Percentiles rank a stretch among this genome's conserved stretches.
phyloP scores from a whole-genome alignment of 2,329 filamentous ascomycete genomes.

The Teratosphaeriaceae sp. region DNA sequence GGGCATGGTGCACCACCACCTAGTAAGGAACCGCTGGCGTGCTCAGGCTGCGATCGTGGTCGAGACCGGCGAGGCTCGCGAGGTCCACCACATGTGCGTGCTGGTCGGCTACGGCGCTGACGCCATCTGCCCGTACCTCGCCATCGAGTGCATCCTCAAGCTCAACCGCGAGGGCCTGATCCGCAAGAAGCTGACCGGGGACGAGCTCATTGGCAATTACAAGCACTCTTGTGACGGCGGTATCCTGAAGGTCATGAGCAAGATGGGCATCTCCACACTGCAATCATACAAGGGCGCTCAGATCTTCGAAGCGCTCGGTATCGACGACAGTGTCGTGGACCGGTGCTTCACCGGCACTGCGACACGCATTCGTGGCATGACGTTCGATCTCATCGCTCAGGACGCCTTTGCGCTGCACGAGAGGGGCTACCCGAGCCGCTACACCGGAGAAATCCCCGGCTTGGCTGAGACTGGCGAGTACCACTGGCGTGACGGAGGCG shows the following conservation, averaged over 20 bases:
- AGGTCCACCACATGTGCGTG: conserved; percentile 99
- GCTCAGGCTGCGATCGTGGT: conserved; percentile 80
- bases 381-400: conserved; percentile 87
- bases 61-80: conserved; percentile 90
- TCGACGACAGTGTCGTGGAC: conserved; percentile 87
- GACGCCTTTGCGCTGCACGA: conserved; percentile 94
- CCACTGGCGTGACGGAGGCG: conserved; percentile 95
- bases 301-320: conserved; percentile 92
- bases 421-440: conserved; percentile 77
- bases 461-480: conserved; percentile 93
- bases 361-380: conserved; percentile 88
- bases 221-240: conserved; percentile 94
- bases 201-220: conserved; percentile 87
- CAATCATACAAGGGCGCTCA: conserved; percentile 97
- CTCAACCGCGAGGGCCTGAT: conserved; percentile 90
- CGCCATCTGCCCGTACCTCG: conserved; percentile 88
- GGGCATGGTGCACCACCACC: conserved; percentile 89
- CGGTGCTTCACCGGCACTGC: conserved; percentile 93
- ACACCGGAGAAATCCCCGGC: conserved; percentile 69
- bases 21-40: conserved; percentile 93
- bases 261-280: conserved; percentile 97
- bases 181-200: conserved; percentile 76
- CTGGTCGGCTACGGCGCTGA: conserved; percentile 91
- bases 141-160: conserved; percentile 95
- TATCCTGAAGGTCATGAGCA: conserved; percentile 98